phyloP scores from a whole-genome alignment of 495 filamentous ascomycete species.

The Lophiotrema nucula region DNA sequence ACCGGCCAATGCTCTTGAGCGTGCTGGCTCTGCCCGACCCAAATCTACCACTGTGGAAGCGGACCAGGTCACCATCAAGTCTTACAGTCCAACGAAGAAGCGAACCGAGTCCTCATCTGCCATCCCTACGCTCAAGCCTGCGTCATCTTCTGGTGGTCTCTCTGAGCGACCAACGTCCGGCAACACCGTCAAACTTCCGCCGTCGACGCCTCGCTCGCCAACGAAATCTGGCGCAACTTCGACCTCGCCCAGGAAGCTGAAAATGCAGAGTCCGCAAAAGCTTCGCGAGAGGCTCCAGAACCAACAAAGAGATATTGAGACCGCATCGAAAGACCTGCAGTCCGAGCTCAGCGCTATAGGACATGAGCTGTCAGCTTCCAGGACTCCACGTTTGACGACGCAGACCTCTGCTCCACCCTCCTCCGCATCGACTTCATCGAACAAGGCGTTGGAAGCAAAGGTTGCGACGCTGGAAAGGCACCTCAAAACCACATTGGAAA shows the following conservation, averaged over 20 bases:
- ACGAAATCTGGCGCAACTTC: conserved; percentile 7
- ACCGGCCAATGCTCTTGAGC: conserved; percentile 32
- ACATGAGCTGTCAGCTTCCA: conserved; percentile 71
- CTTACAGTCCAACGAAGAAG: conserved; percentile 47
- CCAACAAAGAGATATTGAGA: conserved; percentile 70
- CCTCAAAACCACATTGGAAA: conserved; percentile 58
- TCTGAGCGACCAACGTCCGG: conserved; percentile 52
- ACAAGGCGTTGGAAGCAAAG: conserved; percentile 54
- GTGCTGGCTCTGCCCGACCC: conserved; percentile 12
- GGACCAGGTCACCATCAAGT: conserved; percentile 41
- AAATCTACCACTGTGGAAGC: conserved; percentile 8
- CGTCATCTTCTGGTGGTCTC: conserved; percentile 39
- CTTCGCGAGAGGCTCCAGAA: conserved; percentile 82
- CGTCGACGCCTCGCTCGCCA: conserved; percentile 22
- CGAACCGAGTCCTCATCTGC: conserved; percentile 50
- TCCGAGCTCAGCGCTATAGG: conserved; percentile 79
- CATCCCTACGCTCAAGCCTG: conserved; percentile 49
- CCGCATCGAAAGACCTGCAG: conserved; percentile 66
- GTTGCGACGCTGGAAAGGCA: conserved; percentile 64
- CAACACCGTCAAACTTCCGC: conserved; percentile 37
- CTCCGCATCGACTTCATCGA: conserved; percentile 28
- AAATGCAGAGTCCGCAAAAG: conserved; percentile 88
- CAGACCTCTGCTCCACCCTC: conserved; percentile 23
- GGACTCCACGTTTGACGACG: conserved; percentile 37
- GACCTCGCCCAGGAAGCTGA: conserved; percentile 54